Conservation (phyloP, 768 basidiomycete genomes). For the Paxillus ammoniavirescens region DNA sequence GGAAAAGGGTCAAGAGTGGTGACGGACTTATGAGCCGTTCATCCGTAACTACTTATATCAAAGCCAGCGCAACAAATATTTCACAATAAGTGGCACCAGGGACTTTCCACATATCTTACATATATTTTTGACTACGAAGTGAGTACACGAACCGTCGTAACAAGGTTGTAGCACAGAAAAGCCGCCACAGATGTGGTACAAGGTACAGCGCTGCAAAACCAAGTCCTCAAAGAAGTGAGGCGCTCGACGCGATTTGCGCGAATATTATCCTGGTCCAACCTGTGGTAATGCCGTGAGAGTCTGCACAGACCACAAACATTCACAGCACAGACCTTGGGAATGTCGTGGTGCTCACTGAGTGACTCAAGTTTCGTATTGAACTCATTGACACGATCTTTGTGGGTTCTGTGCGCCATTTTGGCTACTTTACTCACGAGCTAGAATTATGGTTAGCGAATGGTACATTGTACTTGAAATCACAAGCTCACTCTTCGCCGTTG, state of each 20-base stretch:
- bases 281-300: constrained; percentile 34
- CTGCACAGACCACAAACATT: constrained; percentile 26
- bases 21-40: constrained; percentile 33
- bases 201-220: constrained; percentile 9
- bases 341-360: constrained; percentile 92
- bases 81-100: constrained; percentile 31
- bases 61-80: constrained; percentile 33
- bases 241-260: constrained; percentile 29
- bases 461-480: neutral
- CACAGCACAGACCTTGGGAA: constrained; percentile 68
- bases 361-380: constrained; percentile 85
- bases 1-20: constrained; percentile 35
- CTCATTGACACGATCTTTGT: constrained; percentile 91
- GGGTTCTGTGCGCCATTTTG: constrained; percentile 78
- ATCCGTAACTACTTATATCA: constrained; percentile 39
- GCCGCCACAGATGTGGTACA: constrained; percentile 17
- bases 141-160: constrained; percentile 20
- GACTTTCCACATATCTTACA: constrained; percentile 25
- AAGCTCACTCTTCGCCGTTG: constrained; percentile 72
- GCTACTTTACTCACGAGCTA: constrained; percentile 75
- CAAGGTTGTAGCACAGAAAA: constrained; percentile 14
- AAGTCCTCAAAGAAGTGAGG: constrained; percentile 13
- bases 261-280: constrained; percentile 84
- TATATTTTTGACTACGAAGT: constrained; percentile 16
- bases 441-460: constrained; percentile 8